These are phyloP conservation scores for Hsuehochloa calcarea DNA, from an alignment of 176 grass and related monocot species.

Conservation along the genomic window DNA sequence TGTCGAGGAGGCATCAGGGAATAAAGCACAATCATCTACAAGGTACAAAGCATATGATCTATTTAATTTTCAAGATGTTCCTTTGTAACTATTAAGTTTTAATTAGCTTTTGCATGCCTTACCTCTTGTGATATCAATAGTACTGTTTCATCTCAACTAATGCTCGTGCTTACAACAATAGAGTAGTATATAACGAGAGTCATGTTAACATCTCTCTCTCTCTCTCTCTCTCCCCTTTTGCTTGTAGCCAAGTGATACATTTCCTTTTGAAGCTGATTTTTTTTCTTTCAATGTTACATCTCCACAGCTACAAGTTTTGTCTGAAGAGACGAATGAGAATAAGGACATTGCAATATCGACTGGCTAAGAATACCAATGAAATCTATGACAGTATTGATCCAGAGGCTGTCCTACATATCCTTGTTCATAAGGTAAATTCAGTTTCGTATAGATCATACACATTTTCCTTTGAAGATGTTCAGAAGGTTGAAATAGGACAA, in stretches of 20 bases:
- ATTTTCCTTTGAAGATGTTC: constrained; percentile 1
- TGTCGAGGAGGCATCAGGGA: constrained; percentile 32
- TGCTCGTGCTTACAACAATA: constrained; percentile 13
- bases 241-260: not conserved
- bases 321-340: constrained; percentile 88
- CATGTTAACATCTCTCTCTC: constrained; percentile 18
- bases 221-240: not conserved
- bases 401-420: constrained; percentile 80
- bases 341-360: constrained; percentile 79
- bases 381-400: constrained; percentile 88
- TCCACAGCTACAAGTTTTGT: constrained; percentile 64
- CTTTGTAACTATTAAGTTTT: not conserved
- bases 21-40: constrained; percentile 46
- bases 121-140: not conserved
- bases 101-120: constrained; percentile 12
- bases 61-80: constrained; percentile 13
- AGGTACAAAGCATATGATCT: constrained; percentile 31
- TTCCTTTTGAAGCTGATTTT: constrained; percentile 2
- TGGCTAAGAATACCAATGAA: constrained; percentile 78
- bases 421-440: constrained; percentile 92
- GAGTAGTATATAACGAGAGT: not conserved
- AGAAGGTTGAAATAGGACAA: constrained; percentile 3
- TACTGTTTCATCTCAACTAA: constrained; percentile 25
- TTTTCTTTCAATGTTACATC: constrained; percentile 32
- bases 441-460: constrained; percentile 21